phyloP scores from a whole-genome alignment of 495 filamentous ascomycete species.

The Penicillium cosmopolitanum region DNA sequence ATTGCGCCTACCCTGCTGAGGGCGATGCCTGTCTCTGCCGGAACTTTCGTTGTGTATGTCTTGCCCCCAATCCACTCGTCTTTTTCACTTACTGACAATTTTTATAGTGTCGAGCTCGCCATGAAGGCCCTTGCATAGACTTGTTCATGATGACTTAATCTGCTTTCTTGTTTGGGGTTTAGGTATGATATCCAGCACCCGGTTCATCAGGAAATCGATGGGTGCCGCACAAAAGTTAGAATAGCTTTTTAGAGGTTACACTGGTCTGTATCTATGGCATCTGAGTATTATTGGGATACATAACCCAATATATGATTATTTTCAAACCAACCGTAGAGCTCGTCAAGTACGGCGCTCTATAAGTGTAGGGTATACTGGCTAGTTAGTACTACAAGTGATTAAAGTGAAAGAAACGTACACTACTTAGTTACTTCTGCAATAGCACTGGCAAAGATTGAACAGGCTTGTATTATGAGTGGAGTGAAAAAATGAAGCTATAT shows the following conservation, averaged over 20 bases:
- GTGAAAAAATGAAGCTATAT: too few species aligned
- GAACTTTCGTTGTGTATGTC: conserved; percentile 83
- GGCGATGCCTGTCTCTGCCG: conserved; percentile 96
- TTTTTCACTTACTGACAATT: conserved; percentile 14
- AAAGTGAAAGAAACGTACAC: too few species aligned
- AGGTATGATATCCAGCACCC: conserved; percentile 38
- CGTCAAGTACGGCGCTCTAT: too few species aligned
- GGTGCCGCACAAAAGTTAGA: conserved; percentile 31
- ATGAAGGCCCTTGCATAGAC: conserved; percentile 51
- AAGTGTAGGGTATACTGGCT: too few species aligned
- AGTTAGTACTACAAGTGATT: too few species aligned
- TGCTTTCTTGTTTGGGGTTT: conserved; percentile 20
- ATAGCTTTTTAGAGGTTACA: conserved; percentile 20
- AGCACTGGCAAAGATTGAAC: too few species aligned
- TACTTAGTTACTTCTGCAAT: too few species aligned
- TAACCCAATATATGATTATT: neutral
- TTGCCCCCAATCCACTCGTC: neutral
- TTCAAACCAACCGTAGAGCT: neutral
- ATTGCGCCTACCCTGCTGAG: conserved; percentile 90
- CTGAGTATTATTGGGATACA: neutral
- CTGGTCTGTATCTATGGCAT: conserved; percentile 12
- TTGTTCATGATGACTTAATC: conserved; percentile 21
- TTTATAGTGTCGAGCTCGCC: conserved; percentile 45
- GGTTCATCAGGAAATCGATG: conserved; percentile 23
- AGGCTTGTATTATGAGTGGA: too few species aligned